Evolutionary conservation across 2,329 filamentous ascomycete genomes (phyloP), one percentile per base, ranked within the genome.

Genomic region (Verticillium klebahnii): DNA sequence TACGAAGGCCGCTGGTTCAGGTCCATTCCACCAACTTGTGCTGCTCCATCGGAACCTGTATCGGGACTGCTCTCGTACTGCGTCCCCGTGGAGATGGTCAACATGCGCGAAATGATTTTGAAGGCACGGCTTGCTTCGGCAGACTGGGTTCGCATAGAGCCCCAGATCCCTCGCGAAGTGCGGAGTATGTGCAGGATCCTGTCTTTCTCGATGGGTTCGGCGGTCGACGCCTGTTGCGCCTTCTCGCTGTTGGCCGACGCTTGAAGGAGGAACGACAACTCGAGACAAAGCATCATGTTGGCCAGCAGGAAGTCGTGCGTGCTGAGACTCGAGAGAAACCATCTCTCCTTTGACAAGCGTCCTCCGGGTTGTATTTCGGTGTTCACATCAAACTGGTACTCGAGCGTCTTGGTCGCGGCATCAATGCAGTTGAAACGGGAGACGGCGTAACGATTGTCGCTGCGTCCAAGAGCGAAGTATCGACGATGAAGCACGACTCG

Each of bases 281-380:
- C 79, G 3, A 80, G 70, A 40, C 78, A 77, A 4, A 82, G 67
- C 23, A 82, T 73, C 62, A 79, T 81, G 54, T 77, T 77, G 1
- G 80, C 80, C 2, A 81, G 72, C 8, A 82, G 69, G 56, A 82
- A 81, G 63, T 80, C 78, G 61, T 80, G 76, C 2, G 73, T 74
- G 58, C 78, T 72, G 3, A 80, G 65, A 3, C 77, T 77, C 12
- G 74, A 74, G 17, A 80, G 63, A 55, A 78, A 78, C 77, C 77
- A 81, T 50, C 72, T 73, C 40, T 79, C 70, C 5, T 73, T 71
- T 58, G 72, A 71, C 9, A 82, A 63, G 6, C 71, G 72, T 0
- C 78, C 77, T 0, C 74, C 76, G 0, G 74, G 74, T 54, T 75
- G 72, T 11, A 75, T 71, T 58, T 80, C 77, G 2, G 66, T 64